Conservation (phyloP, 352 stramenopile genomes). For the Phytopythium helicoides region DNA sequence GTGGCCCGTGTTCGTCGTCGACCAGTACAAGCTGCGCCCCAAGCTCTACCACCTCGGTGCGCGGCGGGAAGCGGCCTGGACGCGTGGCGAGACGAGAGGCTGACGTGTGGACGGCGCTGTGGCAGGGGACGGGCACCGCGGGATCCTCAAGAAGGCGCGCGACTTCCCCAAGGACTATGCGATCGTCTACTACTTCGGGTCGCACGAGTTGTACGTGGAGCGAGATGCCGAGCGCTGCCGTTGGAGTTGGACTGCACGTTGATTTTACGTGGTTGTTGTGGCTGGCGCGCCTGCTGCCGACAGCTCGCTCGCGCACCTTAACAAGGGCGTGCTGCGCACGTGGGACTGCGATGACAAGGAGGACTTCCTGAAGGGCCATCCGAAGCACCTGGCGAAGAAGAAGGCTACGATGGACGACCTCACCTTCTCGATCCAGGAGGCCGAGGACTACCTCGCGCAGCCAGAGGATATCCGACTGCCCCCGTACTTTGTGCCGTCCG, state of each 20-base stretch:
- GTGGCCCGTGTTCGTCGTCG: conserved; percentile 87
- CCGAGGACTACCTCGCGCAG: conserved; percentile 74
- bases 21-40: conserved; percentile 68
- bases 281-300: no score
- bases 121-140: conserved; percentile 56
- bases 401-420: conserved; percentile 49
- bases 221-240: no score
- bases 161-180: conserved; percentile 71
- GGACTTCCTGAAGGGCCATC: conserved; percentile 63
- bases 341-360: conserved; percentile 80
- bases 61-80: no score
- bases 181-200: conserved; percentile 86
- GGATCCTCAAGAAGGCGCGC: conserved; percentile 69
- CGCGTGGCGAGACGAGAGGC: no score
- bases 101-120: no score
- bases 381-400: conserved; percentile 70
- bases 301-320: conserved; percentile 56
- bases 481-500: conserved; percentile 77
- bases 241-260: no score
- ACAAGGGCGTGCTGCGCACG: conserved; percentile 59
- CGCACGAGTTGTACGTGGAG: conserved; percentile 71
- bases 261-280: no score
- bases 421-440: conserved; percentile 53
- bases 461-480: conserved; percentile 73
- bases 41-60: conserved; percentile 63